Evolutionary conservation across 2,329 filamentous ascomycete species (phyloP), one percentile per base, ranked within the genome.

Genomic region (Aureobasidium melanogenum): DNA sequence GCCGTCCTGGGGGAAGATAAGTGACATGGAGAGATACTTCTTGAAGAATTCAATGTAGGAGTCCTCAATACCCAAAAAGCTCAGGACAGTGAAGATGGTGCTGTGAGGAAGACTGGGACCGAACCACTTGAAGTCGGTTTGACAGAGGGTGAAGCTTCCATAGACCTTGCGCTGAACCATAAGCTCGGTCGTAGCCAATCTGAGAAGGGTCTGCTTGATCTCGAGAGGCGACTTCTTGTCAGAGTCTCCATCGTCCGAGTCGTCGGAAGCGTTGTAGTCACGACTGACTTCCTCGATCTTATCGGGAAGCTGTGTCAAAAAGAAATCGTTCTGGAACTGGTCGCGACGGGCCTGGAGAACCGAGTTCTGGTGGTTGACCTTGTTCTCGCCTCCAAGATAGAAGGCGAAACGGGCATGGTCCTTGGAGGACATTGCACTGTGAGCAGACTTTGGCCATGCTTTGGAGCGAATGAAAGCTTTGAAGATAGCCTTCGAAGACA

Each of bases 121-220:
- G 62, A 85, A 83, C 74, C 79, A 83, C 47, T 79, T 75, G 64
- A 86, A 84, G 66, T 85, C 82, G 0, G 81, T 82, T 14, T 82
- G 77, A 41, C 86, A 71, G 2, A 83, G 78, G 1, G 80, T 80
- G 55, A 83, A 76, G 22, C 80, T 73, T 10, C 76, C 76, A 44
- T 79, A 74, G 0, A 82, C 66, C 22, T 75, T 71, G 28, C 72
- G 79, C 62, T 79, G 76, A 38, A 86, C 65, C 38, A 83, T 70
- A 15, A 83, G 76, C 65, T 85, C 82, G 8, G 82, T 79, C 30
- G 82, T 77, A 6, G 84, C 67, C 2, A 83, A 72, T 64, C 84
- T 83, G 5, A 86, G 74, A 19, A 86, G 75, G 3, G 76, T 77
- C 65, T 86, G 83, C 51, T 83, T 84, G 2, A 79, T 79, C 9